Evolutionary conservation across 73 alveolate genomes (phyloP), one percentile per base, ranked within the genome.

Genomic region (Paramecium caudatum): DNA sequence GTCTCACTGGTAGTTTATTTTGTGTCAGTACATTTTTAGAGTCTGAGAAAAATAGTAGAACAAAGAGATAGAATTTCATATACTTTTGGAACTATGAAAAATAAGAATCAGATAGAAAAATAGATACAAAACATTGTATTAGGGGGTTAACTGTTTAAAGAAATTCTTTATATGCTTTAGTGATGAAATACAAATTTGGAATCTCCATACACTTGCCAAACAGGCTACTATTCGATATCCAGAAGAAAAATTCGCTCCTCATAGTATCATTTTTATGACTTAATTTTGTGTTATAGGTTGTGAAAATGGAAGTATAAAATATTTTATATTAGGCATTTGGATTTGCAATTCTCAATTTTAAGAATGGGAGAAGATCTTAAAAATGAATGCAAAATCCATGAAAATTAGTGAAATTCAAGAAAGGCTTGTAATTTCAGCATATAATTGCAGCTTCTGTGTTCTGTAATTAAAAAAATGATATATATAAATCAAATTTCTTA

Each of bases 401-500:
- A 6, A 55, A 19, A 4, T 21, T 3, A 21, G n/a, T 19, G 15
- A 10, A 55, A 6, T 1, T 1, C 23, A 5, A 27, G 45, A 34
- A 55, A 55, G 9, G 3, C 3, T 55, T 23, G 43, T 5, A 3
- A 55, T 55, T 23, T 10, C 21, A 10, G 46, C 45, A 19, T 55
- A 10, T 27, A 43, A 55, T 55, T 55, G 43, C n/a, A 55, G 70
- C 12, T 55, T 55, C 7, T 21, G 80, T 43, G 30, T 55, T 12
- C 30, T 23, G 9, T 55, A 55, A 19, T 9, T 55, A 27, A 55
- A 55, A 55, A 55, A 17, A 27, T 55, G 80, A 55, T 55, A 55
- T 7, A 23, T 55, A 55, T 55, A 55, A 27, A 55, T 55, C 80
- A 55, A 55, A 55, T 55, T 55, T 82, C 91, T 32, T 45, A 46